Evolutionary conservation across 345 rosid genomes (phyloP).

Genomic region (Populus alba): DNA sequence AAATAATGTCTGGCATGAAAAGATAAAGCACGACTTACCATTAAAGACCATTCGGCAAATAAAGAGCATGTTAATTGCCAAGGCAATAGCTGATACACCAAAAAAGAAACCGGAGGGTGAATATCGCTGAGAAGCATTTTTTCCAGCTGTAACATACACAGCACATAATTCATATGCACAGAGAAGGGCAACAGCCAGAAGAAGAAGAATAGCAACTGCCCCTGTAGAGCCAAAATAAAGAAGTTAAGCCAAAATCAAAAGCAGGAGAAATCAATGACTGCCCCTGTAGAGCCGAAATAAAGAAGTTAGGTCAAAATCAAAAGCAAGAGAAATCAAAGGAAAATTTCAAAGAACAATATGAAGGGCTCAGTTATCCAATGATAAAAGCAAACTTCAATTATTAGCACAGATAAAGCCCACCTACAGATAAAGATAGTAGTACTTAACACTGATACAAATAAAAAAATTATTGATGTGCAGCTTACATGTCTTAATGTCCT

Average conservation of each 20-base stretch:
- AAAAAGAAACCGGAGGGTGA: slow-evolving; percentile 99
- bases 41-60: slow-evolving; percentile 96
- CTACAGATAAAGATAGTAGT: background rate
- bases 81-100: slow-evolving; percentile 94
- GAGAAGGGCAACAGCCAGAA: slow-evolving; percentile 86
- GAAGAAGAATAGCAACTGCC: slow-evolving; percentile 96
- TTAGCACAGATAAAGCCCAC: background rate
- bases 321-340: slow-evolving; percentile 10
- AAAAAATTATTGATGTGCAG: background rate
- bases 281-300: slow-evolving; percentile 48
- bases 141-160: slow-evolving; percentile 90
- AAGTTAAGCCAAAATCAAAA: slow-evolving; percentile 19
- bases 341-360: background rate
- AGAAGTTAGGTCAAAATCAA: slow-evolving; percentile 15
- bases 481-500: background rate
- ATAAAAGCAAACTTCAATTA: background rate
- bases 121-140: slow-evolving; percentile 79
- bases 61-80: slow-evolving; percentile 98
- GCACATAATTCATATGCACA: slow-evolving; percentile 98
- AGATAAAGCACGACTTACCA: slow-evolving; percentile 54
- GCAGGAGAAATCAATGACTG: slow-evolving; percentile 29
- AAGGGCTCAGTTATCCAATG: slow-evolving; percentile 2
- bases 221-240: slow-evolving; percentile 44
- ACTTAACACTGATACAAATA: background rate
- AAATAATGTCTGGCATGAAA: slow-evolving; percentile 11